These are phyloP conservation scores for Hemisphaericaspora subhashii DNA, from an alignment of 1,139 yeast species.

Conservation along the genomic window DNA sequence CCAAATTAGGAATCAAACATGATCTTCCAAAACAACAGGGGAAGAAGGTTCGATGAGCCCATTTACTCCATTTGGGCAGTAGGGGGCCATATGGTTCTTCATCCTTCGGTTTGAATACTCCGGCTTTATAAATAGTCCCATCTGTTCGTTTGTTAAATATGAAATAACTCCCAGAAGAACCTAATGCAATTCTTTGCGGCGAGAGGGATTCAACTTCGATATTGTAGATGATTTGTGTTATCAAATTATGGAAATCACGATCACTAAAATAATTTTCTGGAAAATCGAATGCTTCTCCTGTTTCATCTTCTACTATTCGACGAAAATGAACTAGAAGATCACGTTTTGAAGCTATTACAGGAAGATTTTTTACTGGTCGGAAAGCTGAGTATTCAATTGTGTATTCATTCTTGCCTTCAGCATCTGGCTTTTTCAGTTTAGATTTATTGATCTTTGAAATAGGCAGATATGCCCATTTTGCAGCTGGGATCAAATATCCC, in stretches of 20 bases:
- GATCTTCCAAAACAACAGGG: constrained; percentile 79
- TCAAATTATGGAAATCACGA: constrained; percentile 21
- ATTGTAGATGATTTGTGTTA: constrained; percentile 21
- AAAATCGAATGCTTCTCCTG: constrained; percentile 10
- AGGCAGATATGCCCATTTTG: constrained; percentile 28
- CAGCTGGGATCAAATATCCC: constrained; percentile 29
- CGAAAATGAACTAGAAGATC: constrained; percentile 20
- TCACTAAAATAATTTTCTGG: constrained; percentile 26
- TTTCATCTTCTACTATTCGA: constrained; percentile 11
- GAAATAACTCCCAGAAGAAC: constrained; percentile 75
- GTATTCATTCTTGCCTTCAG: constrained; percentile 16
- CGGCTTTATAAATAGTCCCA: constrained; percentile 31
- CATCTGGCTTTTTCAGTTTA: constrained; percentile 5
- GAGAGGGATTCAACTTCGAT: constrained; percentile 25
- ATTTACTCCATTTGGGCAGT: constrained; percentile 79
- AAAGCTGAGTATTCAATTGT: constrained; percentile 30
- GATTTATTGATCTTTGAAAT: constrained; percentile 11
- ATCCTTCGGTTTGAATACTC: constrained; percentile 76
- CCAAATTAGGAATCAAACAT: constrained; percentile 70
- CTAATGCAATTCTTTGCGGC: constrained; percentile 60
- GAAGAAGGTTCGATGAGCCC: constrained; percentile 73
- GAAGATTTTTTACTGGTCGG: constrained; percentile 19
- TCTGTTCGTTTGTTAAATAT: constrained; percentile 27
- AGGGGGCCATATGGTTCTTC: constrained; percentile 82
- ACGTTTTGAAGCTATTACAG: constrained; percentile 18